These are phyloP conservation scores for Phytophthora chlamydospora DNA, from an alignment of 352 stramenopile species.

Conservation along the genomic window DNA sequence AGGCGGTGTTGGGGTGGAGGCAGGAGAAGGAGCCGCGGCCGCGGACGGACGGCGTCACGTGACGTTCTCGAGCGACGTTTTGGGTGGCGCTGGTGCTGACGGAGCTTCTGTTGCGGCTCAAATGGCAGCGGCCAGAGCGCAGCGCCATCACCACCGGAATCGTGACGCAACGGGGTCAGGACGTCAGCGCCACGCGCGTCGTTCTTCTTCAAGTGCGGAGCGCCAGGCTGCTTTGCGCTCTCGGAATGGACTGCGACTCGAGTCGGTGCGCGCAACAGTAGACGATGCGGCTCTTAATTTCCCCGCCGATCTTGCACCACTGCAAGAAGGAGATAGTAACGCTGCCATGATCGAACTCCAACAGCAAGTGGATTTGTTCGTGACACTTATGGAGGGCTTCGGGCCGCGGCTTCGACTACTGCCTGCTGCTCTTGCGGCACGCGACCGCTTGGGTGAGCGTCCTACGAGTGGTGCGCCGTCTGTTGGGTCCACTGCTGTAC, in stretches of 20 bases:
- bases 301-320: conserved; percentile 20
- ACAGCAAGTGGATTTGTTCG: conserved; percentile 55
- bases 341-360: conserved; percentile 42
- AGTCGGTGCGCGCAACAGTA: conserved; percentile 49
- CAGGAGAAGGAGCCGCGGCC: conserved; percentile 8
- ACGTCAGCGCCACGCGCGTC: conserved; percentile 23
- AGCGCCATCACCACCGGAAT: conserved; percentile 33
- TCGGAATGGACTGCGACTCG: conserved; percentile 41
- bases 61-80: conserved; percentile 20
- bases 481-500: background rate
- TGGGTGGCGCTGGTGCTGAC: background rate
- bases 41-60: conserved; percentile 23
- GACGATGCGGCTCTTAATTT: conserved; percentile 46
- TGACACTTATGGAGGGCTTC: conserved; percentile 55
- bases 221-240: conserved; percentile 42
- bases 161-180: conserved; percentile 23
- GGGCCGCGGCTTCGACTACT: conserved; percentile 53
- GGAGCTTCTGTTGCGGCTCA: conserved; percentile 8
- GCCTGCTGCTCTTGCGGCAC: conserved; percentile 46
- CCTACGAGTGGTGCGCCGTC: background rate
- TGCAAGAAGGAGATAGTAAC: conserved; percentile 28
- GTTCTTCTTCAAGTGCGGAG: conserved; percentile 27
- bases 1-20: conserved; percentile 9
- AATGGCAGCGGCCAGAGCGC: conserved; percentile 23
- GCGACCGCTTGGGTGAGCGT: conserved; percentile 29